These are phyloP conservation scores for Pythium dissotocum DNA, from an alignment of 352 stramenopile genomes.

Conservation along the genomic window DNA sequence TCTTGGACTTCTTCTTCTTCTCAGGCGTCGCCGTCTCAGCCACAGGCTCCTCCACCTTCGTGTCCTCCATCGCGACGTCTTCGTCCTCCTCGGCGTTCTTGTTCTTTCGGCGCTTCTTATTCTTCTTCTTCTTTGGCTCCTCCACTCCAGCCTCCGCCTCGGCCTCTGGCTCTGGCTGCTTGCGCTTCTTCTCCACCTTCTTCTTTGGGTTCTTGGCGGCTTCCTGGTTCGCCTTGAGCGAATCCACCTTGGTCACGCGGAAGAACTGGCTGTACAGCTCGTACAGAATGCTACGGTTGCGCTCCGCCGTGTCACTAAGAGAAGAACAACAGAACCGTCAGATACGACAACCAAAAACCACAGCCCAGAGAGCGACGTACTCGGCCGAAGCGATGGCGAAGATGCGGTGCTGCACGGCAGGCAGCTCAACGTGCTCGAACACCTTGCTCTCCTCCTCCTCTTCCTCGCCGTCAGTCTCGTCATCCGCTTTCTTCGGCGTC, in stretches of 20 bases:
- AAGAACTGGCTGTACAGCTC: slow-evolving; percentile 80
- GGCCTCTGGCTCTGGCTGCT: slow-evolving; percentile 21
- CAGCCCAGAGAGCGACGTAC: slow-evolving; percentile 28
- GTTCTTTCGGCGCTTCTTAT: slow-evolving; percentile 52
- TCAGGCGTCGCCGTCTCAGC: slow-evolving; percentile 8
- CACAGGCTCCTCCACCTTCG: slow-evolving; percentile 22
- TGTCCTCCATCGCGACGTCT: slow-evolving; percentile 17
- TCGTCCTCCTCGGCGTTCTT: slow-evolving; percentile 35
- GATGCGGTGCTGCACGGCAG: slow-evolving; percentile 75
- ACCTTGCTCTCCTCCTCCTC: slow-evolving; percentile 55
- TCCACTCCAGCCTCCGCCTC: slow-evolving; percentile 9
- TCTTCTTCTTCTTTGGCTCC: slow-evolving; percentile 28
- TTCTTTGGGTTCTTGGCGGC: slow-evolving; percentile 21
- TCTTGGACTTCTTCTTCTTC: slow-evolving; percentile 29
- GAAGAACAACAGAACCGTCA: neutral
- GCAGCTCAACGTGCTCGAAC: slow-evolving; percentile 65
- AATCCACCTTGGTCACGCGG: slow-evolving; percentile 69
- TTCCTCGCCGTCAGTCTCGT: slow-evolving; percentile 39
- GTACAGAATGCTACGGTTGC: slow-evolving; percentile 79
- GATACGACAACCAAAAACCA: neutral
- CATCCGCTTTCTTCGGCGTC: slow-evolving; percentile 25
- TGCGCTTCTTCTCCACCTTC: slow-evolving; percentile 31
- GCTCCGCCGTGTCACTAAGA: slow-evolving; percentile 63
- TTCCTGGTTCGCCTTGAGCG: slow-evolving; percentile 55
- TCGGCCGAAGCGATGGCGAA: slow-evolving; percentile 76